These are phyloP conservation scores for Dichotomopilus funicola DNA, from an alignment of 2,329 filamentous ascomycete genomes.

Conservation along the genomic window DNA sequence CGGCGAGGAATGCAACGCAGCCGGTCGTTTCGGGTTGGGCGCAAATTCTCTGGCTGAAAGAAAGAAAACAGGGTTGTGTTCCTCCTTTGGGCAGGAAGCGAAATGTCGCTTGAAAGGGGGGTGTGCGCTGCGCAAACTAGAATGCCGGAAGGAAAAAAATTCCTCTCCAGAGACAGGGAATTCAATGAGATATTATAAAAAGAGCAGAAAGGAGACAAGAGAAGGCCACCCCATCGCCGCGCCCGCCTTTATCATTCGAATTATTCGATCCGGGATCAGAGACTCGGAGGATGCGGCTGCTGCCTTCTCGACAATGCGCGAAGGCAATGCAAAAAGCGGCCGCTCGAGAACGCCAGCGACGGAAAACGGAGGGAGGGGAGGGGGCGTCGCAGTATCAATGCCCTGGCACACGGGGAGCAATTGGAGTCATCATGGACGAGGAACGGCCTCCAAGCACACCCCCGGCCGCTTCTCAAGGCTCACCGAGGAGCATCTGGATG, in stretches of 20 bases:
- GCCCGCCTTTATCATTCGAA: background rate
- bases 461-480: constrained; percentile 15
- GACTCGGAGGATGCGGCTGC: constrained; percentile 13
- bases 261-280: constrained; percentile 11
- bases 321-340: constrained; percentile 9
- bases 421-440: constrained; percentile 13
- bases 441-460: constrained; percentile 11
- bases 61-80: constrained; percentile 6
- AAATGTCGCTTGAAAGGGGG: constrained; percentile 19
- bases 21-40: constrained; percentile 20
- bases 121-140: background rate
- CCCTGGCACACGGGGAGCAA: background rate
- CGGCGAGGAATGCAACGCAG: constrained; percentile 15
- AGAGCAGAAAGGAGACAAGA: constrained; percentile 4
- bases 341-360: background rate
- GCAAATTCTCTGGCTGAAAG: constrained; percentile 16
- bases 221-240: no score
- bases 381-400: constrained; percentile 10
- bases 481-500: constrained; percentile 15
- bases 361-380: background rate
- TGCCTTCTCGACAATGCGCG: constrained; percentile 20
- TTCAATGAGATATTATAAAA: background rate
- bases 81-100: constrained; percentile 15
- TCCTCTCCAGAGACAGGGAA: background rate
- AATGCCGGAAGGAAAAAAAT: background rate